These are phyloP conservation scores for Vitis hybrid DNA, from an alignment of 177 flowering plant genomes.

Conservation along the genomic window DNA sequence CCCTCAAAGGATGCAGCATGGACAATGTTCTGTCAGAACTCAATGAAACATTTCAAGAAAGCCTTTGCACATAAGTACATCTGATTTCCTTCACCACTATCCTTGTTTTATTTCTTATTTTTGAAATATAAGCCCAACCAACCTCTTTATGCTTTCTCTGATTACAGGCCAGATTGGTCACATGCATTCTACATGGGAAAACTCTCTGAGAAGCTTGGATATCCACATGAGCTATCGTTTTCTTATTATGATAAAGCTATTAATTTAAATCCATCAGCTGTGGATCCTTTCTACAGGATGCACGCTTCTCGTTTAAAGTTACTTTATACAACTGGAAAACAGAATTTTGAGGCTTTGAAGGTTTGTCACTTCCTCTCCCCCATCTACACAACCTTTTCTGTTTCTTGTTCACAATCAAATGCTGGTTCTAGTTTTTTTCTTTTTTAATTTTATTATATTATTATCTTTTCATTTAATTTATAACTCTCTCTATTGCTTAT, in stretches of 20 bases:
- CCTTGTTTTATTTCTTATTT: slow-evolving; percentile 8
- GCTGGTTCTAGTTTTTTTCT: neutral
- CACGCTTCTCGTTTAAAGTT: slow-evolving; percentile 96
- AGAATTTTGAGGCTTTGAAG: slow-evolving; percentile 22
- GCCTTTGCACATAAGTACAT: slow-evolving; percentile 78
- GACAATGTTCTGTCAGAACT: slow-evolving; percentile 74
- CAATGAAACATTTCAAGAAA: slow-evolving; percentile 86
- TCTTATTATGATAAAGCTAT: slow-evolving; percentile 82
- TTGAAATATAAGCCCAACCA: neutral
- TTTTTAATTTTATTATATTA: neutral
- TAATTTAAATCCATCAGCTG: slow-evolving; percentile 85
- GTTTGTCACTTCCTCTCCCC: neutral
- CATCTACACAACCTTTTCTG: neutral
- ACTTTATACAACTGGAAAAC: slow-evolving; percentile 59
- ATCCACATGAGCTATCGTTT: slow-evolving; percentile 56
- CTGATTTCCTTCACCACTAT: slow-evolving; percentile 3
- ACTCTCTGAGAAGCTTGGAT: slow-evolving; percentile 85
- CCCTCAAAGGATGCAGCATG: slow-evolving; percentile 74
- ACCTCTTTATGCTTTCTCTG: slow-evolving; percentile 10
- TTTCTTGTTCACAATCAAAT: neutral
- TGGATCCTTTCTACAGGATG: slow-evolving; percentile 93
- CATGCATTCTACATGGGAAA: slow-evolving; percentile 94
- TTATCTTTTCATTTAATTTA: neutral
- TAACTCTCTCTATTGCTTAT: neutral
- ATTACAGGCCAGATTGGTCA: slow-evolving; percentile 87